These are phyloP conservation scores for Penicillium herquei DNA, from an alignment of 495 filamentous ascomycete genomes.

Conservation along the genomic window DNA sequence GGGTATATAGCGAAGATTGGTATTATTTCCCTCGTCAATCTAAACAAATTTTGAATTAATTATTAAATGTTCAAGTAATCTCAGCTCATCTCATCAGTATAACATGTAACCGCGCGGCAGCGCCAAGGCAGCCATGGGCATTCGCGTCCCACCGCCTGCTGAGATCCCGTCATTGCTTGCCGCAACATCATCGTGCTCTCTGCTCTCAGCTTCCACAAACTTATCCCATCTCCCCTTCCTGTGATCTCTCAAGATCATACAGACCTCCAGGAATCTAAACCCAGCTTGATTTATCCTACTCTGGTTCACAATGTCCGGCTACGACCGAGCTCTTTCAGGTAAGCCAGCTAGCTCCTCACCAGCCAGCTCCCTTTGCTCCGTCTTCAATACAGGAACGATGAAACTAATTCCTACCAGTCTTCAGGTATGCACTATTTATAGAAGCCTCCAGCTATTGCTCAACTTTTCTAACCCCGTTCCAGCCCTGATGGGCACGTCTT, in stretches of 20 bases:
- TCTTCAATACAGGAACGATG: slow-evolving; percentile 1
- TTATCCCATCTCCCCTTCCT: neutral
- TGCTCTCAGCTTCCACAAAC: slow-evolving; percentile 9
- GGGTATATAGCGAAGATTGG: too few species aligned
- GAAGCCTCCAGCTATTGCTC: slow-evolving; percentile 13
- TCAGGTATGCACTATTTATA: slow-evolving; percentile 21
- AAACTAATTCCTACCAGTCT: slow-evolving; percentile 27
- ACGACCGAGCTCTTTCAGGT: slow-evolving; percentile 95
- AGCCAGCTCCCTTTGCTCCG: slow-evolving; percentile 23
- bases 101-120: slow-evolving; percentile 14
- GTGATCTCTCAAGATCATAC: neutral
- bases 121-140: slow-evolving; percentile 28
- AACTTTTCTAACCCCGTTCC: slow-evolving; percentile 28
- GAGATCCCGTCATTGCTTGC: slow-evolving; percentile 28
- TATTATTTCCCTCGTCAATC: too few species aligned
- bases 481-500: slow-evolving; percentile 99
- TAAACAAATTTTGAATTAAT: too few species aligned
- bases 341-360: slow-evolving; percentile 43
- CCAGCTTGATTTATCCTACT: neutral
- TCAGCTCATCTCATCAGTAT: too few species aligned
- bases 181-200: slow-evolving; percentile 15
- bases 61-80: too few species aligned
- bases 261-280: neutral
- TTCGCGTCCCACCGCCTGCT: slow-evolving; percentile 33
- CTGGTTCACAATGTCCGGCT: slow-evolving; percentile 73